A percentile compares a stretch with the other conserved stretches of the same genome.
Conservation (phyloP, 768 basidiomycete genomes). For the Phlegmacium glaucopus region DNA sequence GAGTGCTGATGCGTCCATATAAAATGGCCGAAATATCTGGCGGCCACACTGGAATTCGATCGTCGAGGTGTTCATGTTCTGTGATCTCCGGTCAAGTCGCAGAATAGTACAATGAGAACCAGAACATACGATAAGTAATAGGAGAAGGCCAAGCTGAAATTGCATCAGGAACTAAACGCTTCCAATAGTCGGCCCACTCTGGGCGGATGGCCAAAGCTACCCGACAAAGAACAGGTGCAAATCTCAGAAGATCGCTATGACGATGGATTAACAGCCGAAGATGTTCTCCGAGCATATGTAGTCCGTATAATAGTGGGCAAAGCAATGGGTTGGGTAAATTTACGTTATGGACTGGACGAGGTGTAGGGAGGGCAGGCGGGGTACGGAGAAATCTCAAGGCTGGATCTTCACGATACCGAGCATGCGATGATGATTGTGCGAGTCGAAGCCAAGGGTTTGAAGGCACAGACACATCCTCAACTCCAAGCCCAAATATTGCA, state of each 20-base stretch:
- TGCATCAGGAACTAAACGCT: slow-evolving; percentile 67
- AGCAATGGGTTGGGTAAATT: slow-evolving; percentile 41
- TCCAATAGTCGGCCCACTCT: slow-evolving; percentile 95
- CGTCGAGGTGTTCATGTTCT: slow-evolving; percentile 55
- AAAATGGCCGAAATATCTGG: slow-evolving; percentile 73
- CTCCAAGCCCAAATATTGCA: slow-evolving; percentile 38
- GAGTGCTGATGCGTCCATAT: slow-evolving; percentile 55
- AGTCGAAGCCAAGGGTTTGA: slow-evolving; percentile 47
- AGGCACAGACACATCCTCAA: slow-evolving; percentile 15
- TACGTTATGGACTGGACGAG: slow-evolving; percentile 16
- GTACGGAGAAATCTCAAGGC: slow-evolving; percentile 42
- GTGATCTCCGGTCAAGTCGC: slow-evolving; percentile 9
- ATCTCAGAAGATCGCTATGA: slow-evolving; percentile 49
- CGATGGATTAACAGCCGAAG: slow-evolving; percentile 55
- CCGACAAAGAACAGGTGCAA: slow-evolving; percentile 63
- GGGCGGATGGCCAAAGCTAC: slow-evolving; percentile 63
- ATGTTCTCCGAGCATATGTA: slow-evolving; percentile 80
- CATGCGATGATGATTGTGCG: slow-evolving; percentile 37
- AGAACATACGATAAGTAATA: slow-evolving; percentile 35
- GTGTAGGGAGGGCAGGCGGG: slow-evolving; percentile 23
- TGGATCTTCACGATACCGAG: slow-evolving; percentile 57
- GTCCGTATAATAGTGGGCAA: slow-evolving; percentile 60
- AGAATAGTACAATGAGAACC: neutral
- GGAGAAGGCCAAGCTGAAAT: slow-evolving; percentile 58
- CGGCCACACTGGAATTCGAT: slow-evolving; percentile 73